Conservation (phyloP, 1,284 basidiomycete genomes). For the Apiotrichum laibachii region DNA sequence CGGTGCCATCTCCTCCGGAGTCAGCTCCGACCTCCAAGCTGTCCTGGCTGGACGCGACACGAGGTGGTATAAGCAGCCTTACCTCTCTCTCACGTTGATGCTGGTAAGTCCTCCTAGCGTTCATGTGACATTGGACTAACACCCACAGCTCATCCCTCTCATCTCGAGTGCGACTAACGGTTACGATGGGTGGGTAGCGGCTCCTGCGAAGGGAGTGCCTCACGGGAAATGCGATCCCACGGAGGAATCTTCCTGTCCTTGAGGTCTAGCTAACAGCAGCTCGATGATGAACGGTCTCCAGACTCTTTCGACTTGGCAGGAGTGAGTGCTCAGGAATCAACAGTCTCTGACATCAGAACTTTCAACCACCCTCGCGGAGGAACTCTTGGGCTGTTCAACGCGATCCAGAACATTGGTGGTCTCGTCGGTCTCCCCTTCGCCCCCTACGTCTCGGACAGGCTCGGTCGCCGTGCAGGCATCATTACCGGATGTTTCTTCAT, state of each 20-base stretch:
- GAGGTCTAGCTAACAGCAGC: neutral
- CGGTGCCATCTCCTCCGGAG: no score
- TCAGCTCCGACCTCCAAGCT: slow-evolving; percentile 2
- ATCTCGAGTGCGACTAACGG: slow-evolving; percentile 35
- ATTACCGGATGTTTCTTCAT: slow-evolving; percentile 25
- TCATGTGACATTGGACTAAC: no score
- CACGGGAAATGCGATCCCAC: no score
- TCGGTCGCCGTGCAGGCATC: slow-evolving; percentile 47
- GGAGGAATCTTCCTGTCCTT: no score
- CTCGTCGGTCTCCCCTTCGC: slow-evolving; percentile 29
- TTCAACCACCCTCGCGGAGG: slow-evolving; percentile 5
- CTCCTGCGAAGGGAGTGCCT: no score
- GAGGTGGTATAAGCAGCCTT: slow-evolving; percentile 32
- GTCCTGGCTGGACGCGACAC: slow-evolving; percentile 30
- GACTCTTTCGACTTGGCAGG: neutral
- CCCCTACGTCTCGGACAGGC: slow-evolving; percentile 29
- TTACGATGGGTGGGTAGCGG: slow-evolving; percentile 17
- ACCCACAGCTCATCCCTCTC: slow-evolving; percentile 26
- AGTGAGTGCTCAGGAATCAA: slow-evolving; percentile 4
- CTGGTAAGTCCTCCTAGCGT: slow-evolving; percentile 15
- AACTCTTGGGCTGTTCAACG: slow-evolving; percentile 30
- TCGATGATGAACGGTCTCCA: slow-evolving; percentile 32
- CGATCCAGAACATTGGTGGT: slow-evolving; percentile 30
- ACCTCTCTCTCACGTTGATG: slow-evolving; percentile 31
- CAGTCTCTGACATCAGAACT: neutral